Evolutionary conservation across 495 filamentous ascomycete species (phyloP), one percentile per base, ranked within the genome.

Genomic region (Xylaria curta): DNA sequence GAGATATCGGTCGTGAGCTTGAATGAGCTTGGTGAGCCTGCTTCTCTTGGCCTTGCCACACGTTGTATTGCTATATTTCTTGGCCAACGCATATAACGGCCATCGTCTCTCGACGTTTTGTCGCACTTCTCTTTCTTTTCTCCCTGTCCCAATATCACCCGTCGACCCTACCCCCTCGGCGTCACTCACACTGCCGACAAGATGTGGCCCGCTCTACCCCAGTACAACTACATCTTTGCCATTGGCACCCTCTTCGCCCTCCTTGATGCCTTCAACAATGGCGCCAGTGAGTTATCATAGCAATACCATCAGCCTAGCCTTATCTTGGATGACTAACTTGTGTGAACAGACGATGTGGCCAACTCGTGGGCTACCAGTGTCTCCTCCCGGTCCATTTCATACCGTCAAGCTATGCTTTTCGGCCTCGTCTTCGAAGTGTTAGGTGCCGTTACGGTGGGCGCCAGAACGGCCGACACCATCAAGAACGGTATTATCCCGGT

Each of bases 341-440:
- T 40, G 24, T 66, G 21, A 47, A 66, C 10, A 71, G 69, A 93
- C 81, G 91, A 93, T 90, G 91, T 93, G 36, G 91, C 91, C 68
- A 93, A 93, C 81, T 82, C 90, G 38, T 92, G 87, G 84, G 90
- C 90, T 4, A 92, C 90, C 75, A 89, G 86, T 75, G 90, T 92
- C 64, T 91, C 90, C 28, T 92, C 90, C 3, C 82, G 90, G 33
- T 91, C 90, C 64, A 81, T 92, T 77, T 85, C 88, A 8, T 86
- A 89, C 76, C 74, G 84, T 54, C 89, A 91, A 81, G 90, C 90
- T 19, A 79, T 91, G 89, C 69, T 90, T 26, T 81, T 91, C 54
- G 89, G 86, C 9, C 87, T 88, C 49, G 79, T 91, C 64, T 90
- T 91, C 81, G 91, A 93, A 70, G 74, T 81, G 67, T 53, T 79